These are phyloP conservation scores for Trichosporon coremiiforme DNA, from an alignment of 1,284 basidiomycete genomes.

Conservation along the genomic window DNA sequence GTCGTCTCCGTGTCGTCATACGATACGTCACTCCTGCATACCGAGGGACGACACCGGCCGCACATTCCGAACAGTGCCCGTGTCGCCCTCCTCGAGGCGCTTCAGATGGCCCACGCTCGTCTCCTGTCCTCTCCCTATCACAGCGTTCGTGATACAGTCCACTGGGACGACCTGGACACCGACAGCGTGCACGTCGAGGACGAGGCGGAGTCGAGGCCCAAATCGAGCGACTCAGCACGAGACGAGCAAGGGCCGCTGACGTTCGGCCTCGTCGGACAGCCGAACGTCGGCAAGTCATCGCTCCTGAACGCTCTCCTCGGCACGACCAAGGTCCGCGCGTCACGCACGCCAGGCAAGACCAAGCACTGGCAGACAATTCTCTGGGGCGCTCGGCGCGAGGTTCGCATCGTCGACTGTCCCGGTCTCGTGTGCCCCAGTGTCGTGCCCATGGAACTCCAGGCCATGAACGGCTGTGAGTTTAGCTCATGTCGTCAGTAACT, in stretches of 20 bases:
- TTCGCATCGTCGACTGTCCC: slow-evolving; percentile 82
- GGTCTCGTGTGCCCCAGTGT: slow-evolving; percentile 80
- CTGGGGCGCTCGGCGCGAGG: slow-evolving; percentile 68
- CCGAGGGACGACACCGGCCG: slow-evolving; percentile 60
- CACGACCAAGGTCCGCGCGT: slow-evolving; percentile 74
- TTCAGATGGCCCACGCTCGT: slow-evolving; percentile 69
- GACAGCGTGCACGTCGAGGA: background rate
- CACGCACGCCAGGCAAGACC: slow-evolving; percentile 90
- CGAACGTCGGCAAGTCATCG: slow-evolving; percentile 90
- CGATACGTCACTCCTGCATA: slow-evolving; percentile 58
- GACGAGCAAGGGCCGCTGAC: slow-evolving; percentile 68
- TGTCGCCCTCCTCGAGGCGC: slow-evolving; percentile 65
- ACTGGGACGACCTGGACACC: slow-evolving; percentile 64
- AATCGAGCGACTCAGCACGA: background rate
- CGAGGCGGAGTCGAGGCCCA: background rate
- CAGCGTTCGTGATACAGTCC: slow-evolving; percentile 67
- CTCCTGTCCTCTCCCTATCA: slow-evolving; percentile 62
- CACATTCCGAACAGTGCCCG: slow-evolving; percentile 63
- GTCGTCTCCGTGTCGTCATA: slow-evolving; percentile 77
- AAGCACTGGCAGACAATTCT: slow-evolving; percentile 92
- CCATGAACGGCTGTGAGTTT: slow-evolving; percentile 49
- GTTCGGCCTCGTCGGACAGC: slow-evolving; percentile 85
- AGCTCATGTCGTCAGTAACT: background rate
- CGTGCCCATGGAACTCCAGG: slow-evolving; percentile 78
- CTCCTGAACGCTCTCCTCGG: slow-evolving; percentile 88